Conservation (phyloP, 2,329 filamentous ascomycete genomes). For the Zymoseptoria ardabiliae region DNA sequence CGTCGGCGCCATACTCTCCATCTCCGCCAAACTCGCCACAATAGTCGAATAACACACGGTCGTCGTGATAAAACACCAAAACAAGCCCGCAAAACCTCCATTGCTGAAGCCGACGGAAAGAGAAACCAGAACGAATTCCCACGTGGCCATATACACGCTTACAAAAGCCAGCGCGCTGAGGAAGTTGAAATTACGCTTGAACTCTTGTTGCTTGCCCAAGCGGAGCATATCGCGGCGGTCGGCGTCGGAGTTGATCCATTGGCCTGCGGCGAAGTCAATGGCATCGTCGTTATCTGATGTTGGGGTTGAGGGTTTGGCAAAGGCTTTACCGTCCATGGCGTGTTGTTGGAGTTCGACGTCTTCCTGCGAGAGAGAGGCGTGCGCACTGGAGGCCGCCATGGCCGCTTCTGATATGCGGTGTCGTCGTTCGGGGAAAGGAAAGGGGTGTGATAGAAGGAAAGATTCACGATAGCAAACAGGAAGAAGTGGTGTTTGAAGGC, state of each 20-base stretch:
- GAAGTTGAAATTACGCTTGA: slow-evolving; percentile 26
- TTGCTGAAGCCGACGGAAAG: slow-evolving; percentile 26
- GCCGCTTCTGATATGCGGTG: neutral
- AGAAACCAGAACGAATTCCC: slow-evolving; percentile 27
- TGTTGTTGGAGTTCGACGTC: slow-evolving; percentile 3
- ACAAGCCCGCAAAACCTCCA: slow-evolving; percentile 27
- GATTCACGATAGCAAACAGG: neutral
- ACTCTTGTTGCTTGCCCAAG: slow-evolving; percentile 24
- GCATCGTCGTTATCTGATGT: slow-evolving; percentile 6
- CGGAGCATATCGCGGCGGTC: slow-evolving; percentile 23
- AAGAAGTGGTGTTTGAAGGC: neutral
- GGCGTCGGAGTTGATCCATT: slow-evolving; percentile 8
- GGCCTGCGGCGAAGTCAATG: neutral
- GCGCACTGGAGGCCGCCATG: neutral
- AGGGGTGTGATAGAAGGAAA: neutral
- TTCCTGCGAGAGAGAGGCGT: neutral
- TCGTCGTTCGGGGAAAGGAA: neutral
- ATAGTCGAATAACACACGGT: slow-evolving; percentile 23
- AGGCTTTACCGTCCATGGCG: neutral
- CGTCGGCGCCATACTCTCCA: slow-evolving; percentile 29
- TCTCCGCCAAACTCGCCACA: slow-evolving; percentile 27
- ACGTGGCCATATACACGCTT: slow-evolving; percentile 25
- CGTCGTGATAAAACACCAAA: slow-evolving; percentile 29
- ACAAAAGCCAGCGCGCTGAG: slow-evolving; percentile 26
- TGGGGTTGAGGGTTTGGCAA: neutral